Conservation (phyloP, 2,329 filamentous ascomycete genomes). For the Incumbomyces lentus region DNA sequence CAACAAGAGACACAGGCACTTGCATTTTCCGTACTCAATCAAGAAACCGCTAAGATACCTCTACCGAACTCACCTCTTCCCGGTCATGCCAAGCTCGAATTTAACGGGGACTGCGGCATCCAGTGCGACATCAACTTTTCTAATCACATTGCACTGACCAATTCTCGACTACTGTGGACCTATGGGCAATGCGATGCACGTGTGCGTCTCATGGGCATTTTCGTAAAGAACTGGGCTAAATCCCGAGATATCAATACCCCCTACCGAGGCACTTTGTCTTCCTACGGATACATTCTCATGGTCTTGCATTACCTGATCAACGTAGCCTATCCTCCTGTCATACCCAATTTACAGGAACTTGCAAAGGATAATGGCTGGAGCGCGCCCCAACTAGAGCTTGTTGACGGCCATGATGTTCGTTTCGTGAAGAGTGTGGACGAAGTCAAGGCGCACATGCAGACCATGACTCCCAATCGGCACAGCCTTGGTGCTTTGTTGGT, state of each 20-base stretch:
- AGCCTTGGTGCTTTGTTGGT: slow-evolving; percentile 61
- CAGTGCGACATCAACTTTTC: slow-evolving; percentile 91
- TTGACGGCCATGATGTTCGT: slow-evolving; percentile 58
- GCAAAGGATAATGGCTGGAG: slow-evolving; percentile 31
- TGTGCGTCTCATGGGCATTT: slow-evolving; percentile 67
- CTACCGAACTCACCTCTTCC: slow-evolving; percentile 26
- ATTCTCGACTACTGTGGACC: slow-evolving; percentile 70
- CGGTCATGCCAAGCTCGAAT: slow-evolving; percentile 58
- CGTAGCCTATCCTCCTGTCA: slow-evolving; percentile 66
- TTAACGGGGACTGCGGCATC: slow-evolving; percentile 67
- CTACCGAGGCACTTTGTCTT: slow-evolving; percentile 75
- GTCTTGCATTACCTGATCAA: slow-evolving; percentile 84
- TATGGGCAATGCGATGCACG: slow-evolving; percentile 72
- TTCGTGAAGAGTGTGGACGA: slow-evolving; percentile 70
- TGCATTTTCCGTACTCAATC: slow-evolving; percentile 8
- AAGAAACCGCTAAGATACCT: slow-evolving; percentile 13
- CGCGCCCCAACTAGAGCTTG: slow-evolving; percentile 32
- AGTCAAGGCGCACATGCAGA: slow-evolving; percentile 49
- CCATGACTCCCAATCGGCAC: slow-evolving; percentile 59
- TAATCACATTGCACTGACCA: slow-evolving; percentile 71
- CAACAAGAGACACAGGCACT: neutral
- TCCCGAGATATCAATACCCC: slow-evolving; percentile 74
- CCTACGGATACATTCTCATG: slow-evolving; percentile 89
- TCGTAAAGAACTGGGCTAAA: slow-evolving; percentile 88
- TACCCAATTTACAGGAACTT: slow-evolving; percentile 56